Base-by-base conservation (phyloP, 1,284 basidiomycete species). In the Puccinia novopanici region DNA sequence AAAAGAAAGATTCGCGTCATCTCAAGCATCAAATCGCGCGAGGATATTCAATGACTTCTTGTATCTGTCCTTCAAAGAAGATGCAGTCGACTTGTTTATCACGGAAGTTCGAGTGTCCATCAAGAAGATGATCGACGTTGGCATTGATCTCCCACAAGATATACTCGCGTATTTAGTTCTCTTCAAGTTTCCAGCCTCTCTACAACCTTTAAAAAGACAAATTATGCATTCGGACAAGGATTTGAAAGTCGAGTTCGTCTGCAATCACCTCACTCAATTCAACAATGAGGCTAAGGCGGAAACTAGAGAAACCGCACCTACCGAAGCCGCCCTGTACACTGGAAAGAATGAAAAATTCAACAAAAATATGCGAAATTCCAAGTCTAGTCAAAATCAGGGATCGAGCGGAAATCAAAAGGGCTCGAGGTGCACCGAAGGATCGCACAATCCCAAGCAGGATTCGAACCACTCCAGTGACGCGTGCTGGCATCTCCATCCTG, bases 191-290 rank as follows among this genome's bases (percentile, higher is more conserved):
- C 22, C n/a, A 5, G 19, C 19, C 2, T n/a, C 13, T 24, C 54
- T 55, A 6, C 54, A 55, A 2, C 54, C 27, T 12, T 24, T 55
- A 4, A 55, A 55, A 24, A 19, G 15, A 2, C 54, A 55, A 12
- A 55, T 55, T 24, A 55, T 55, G 54, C 54, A 55, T n/a, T 55
- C 54, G 22, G n/a, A 55, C n/a, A 55, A 55, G n/a, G n/a, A 55
- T 55, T 24, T 55, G 10, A 55, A 19, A 24, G 54, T 55, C n/a
- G 9, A 55, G 12, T 55, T 55, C n/a, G n/a, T n/a, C n/a, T n/a
- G n/a, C n/a, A n/a, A n/a, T n/a, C n/a, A n/a, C n/a, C n/a, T n/a
- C n/a, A 45, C 15, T 45, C 54, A 55, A 12, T 55, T 55, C 54
- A 55, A 55, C 54, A 55, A 55, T 24, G n/a, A 55, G 54, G 10